These are phyloP conservation scores for Candida tropicalis DNA, from an alignment of 1,139 yeast genomes.

Conservation along the genomic window DNA sequence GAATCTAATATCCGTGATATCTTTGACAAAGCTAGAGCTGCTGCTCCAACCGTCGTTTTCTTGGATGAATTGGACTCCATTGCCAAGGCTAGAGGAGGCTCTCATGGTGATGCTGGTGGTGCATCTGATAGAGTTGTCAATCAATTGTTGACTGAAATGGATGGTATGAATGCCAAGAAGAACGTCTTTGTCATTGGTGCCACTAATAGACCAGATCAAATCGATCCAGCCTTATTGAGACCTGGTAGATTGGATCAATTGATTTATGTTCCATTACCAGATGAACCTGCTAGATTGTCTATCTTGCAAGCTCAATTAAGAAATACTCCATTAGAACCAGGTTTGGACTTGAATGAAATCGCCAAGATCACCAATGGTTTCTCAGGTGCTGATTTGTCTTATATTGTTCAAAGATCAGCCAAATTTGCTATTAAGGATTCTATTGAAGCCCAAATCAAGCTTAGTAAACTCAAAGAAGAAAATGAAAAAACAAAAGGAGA, in stretches of 20 bases:
- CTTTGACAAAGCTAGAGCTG: slow-evolving; percentile 97
- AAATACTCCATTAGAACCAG: slow-evolving; percentile 98
- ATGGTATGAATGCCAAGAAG: slow-evolving; percentile 99
- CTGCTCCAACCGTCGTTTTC: slow-evolving; percentile 97
- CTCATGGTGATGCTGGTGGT: slow-evolving; percentile 94
- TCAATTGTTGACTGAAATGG: slow-evolving; percentile 98
- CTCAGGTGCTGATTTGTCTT: slow-evolving; percentile 98
- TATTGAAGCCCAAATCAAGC: slow-evolving; percentile 76
- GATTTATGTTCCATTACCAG: slow-evolving; percentile 98
- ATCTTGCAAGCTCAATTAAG: slow-evolving; percentile 95
- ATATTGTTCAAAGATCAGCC: slow-evolving; percentile 97
- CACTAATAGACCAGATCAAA: slow-evolving; percentile 98
- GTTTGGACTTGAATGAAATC: slow-evolving; percentile 82
- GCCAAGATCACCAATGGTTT: slow-evolving; percentile 94
- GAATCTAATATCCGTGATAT: slow-evolving; percentile 97
- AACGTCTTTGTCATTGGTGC: slow-evolving; percentile 99
- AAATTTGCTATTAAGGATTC: slow-evolving; percentile 98
- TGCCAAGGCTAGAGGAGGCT: slow-evolving; percentile 96
- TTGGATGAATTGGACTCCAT: slow-evolving; percentile 97
- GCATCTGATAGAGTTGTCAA: slow-evolving; percentile 98
- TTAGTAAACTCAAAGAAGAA: slow-evolving; percentile 52
- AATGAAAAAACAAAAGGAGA: slow-evolving; percentile 48
- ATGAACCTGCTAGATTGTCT: slow-evolving; percentile 89
- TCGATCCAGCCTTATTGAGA: slow-evolving; percentile 97
- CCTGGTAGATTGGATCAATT: slow-evolving; percentile 99